Base-by-base conservation (phyloP, 1,284 basidiomycete genomes). In the Irpex lacteus region DNA sequence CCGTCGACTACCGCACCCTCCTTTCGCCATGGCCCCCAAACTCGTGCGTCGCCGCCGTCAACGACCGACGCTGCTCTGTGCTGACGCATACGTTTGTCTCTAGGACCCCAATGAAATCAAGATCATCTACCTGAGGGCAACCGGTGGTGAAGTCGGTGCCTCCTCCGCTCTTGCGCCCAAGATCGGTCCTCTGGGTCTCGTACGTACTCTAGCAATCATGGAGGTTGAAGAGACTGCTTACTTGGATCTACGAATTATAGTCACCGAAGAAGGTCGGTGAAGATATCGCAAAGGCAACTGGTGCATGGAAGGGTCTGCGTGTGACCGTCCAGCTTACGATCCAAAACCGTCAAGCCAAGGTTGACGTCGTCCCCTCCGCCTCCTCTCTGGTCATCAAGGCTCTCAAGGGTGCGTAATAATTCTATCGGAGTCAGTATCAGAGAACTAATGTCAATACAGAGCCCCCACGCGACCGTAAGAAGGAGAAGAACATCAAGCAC, bases 401-500 rank as follows among this genome's bases (percentile, higher is more conserved):
- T 69, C 91, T 99, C 78, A 99, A 99, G 83, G 94, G 94, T 94
- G 68, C 67, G 21, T 19, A 13, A 18, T n/a, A 53, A 26, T 19
- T 7, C 3, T 8, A 47, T 15, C 0, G 40, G 4, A 5, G 26
- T 50, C 1, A 13, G 19, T 59, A 9, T 6, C n/a, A 15, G 2
- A 13, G 44, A 18, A 3, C 53, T 47, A 4, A 54, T 7, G 32
- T 34, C 38, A 52, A 5, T 47, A 44, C 77, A 96, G 96, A 99
- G 86, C 97, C 97, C 71, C 95, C 95, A 74, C 95, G 97, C 78
- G 97, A 99, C 85, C 91, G 98, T 74, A 99, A 99, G 85, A 99
- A 99, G 90, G 96, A 98, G 88, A 99, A 99, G 88, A 99, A 99
- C 88, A 97, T 98, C 83, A 96, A 96, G 80, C 98, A 99, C 88